These are phyloP conservation scores for Apiospora hydei DNA, from an alignment of 2,329 filamentous ascomycete species.

Conservation along the genomic window DNA sequence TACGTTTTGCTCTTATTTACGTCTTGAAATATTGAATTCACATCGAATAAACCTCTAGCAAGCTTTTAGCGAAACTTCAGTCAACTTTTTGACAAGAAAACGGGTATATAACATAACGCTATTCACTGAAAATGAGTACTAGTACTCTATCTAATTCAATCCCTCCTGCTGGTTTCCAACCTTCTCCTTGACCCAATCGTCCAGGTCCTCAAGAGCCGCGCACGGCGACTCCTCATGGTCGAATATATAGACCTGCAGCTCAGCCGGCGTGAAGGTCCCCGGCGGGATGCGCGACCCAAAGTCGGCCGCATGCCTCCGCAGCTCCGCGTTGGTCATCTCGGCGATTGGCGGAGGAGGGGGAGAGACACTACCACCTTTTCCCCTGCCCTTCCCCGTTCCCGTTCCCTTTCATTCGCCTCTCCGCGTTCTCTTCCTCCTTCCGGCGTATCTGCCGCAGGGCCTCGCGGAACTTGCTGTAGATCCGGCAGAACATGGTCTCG, in stretches of 20 bases:
- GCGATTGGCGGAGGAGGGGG: background rate
- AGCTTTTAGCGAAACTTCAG: too few species aligned
- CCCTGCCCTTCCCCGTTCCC: background rate
- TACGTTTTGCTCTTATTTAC: too few species aligned
- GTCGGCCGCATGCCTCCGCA: background rate
- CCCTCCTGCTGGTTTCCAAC: background rate
- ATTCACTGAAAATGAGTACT: too few species aligned
- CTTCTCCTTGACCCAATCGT: background rate
- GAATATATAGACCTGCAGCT: background rate
- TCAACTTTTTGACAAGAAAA: too few species aligned
- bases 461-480: background rate
- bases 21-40: too few species aligned
- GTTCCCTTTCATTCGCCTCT: background rate
- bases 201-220: background rate
- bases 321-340: background rate
- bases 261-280: background rate
- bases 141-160: too few species aligned
- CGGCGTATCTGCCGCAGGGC: background rate
- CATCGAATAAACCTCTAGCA: too few species aligned
- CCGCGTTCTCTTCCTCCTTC: too few species aligned
- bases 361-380: too few species aligned
- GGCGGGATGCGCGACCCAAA: background rate
- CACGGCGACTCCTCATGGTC: background rate
- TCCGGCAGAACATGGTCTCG: background rate
- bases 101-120: too few species aligned